Evolutionary conservation across 352 stramenopile species (phyloP), one percentile per base, ranked within the genome.

Genomic region (Phytophthora nicotianae): DNA sequence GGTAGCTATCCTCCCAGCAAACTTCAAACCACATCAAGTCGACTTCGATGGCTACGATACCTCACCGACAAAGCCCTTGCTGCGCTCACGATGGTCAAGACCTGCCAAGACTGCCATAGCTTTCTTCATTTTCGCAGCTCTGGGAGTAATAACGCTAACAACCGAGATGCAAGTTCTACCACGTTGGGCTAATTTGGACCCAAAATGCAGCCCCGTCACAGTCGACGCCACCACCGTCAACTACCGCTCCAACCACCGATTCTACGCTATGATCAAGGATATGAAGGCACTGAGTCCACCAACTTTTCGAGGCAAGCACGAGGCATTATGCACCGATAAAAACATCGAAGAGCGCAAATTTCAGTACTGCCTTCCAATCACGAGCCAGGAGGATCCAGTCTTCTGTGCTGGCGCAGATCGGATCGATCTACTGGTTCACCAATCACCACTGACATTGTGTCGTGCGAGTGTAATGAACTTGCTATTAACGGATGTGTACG

Each of bases 341-440:
- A 13, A 58, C 14, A 16, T 38, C 10, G 16, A 45, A 7, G 11
- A 49, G 37, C 54, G 37, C 21, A 43, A 51, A n/a, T 50, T 32
- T 19, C 9, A 47, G n/a, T 80, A 76, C 43, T 86, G 76, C 20
- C 74, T 86, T 3, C 76, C 76, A 4, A 81, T 86, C 37, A 70
- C 64, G 5, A 75, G 58, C 7, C 68, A 73, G 32, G 66, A 75
- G 42, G 73, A 86, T 27, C 42, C 67, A 3, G 51, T 64, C 7
- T 77, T 70, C 57, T 86, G 76, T 66, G 50, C 47, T 8, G 57
- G 26, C 13, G 41, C 76, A 11, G 71, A 86, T 59, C 73, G 76
- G 33, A 61, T 81, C 16, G 70, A 83, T 38, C 50, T 86, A 13
- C 62, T 60, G 2, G 52, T 60, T 29, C 52, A 29, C 4, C 52